These are phyloP conservation scores for Amanita muscaria DNA, from an alignment of 768 basidiomycete genomes.

Conservation along the genomic window DNA sequence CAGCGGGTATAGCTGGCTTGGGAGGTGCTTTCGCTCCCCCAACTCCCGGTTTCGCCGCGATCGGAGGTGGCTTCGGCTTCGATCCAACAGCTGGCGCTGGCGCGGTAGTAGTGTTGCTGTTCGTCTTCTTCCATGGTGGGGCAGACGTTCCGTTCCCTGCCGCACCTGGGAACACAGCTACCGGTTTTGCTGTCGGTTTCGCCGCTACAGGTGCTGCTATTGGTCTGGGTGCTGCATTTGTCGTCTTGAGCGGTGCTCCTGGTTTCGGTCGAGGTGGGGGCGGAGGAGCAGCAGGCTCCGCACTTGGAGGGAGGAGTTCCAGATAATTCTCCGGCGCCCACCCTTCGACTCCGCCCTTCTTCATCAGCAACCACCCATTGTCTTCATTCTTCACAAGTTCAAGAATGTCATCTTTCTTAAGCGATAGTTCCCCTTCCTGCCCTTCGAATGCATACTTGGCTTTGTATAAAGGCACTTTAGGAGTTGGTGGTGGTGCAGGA, in stretches of 20 bases:
- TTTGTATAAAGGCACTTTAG: slow-evolving; percentile 68
- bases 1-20: slow-evolving; percentile 57
- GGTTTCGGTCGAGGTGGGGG: slow-evolving; percentile 50
- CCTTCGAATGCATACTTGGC: slow-evolving; percentile 91
- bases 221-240: slow-evolving; percentile 27
- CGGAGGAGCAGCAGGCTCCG: slow-evolving; percentile 58
- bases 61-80: slow-evolving; percentile 63
- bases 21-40: slow-evolving; percentile 33
- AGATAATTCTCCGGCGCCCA: slow-evolving; percentile 96
- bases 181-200: slow-evolving; percentile 62
- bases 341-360: slow-evolving; percentile 72
- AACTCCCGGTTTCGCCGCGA: slow-evolving; percentile 42
- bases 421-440: slow-evolving; percentile 83
- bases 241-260: no score
- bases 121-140: slow-evolving; percentile 73
- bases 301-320: slow-evolving; percentile 64
- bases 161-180: slow-evolving; percentile 79
- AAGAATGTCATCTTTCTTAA: slow-evolving; percentile 87
- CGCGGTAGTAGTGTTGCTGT: slow-evolving; percentile 37
- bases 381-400: slow-evolving; percentile 89
- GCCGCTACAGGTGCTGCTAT: slow-evolving; percentile 38
- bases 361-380: slow-evolving; percentile 98
- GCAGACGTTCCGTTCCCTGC: slow-evolving; percentile 51
- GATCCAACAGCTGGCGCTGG: slow-evolving; percentile 56
- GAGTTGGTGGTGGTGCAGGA: slow-evolving; percentile 42